A percentile compares a stretch with the other conserved stretches of the same genome.
Conservation (phyloP, 768 basidiomycete genomes). For the Naganishia antarctica region DNA sequence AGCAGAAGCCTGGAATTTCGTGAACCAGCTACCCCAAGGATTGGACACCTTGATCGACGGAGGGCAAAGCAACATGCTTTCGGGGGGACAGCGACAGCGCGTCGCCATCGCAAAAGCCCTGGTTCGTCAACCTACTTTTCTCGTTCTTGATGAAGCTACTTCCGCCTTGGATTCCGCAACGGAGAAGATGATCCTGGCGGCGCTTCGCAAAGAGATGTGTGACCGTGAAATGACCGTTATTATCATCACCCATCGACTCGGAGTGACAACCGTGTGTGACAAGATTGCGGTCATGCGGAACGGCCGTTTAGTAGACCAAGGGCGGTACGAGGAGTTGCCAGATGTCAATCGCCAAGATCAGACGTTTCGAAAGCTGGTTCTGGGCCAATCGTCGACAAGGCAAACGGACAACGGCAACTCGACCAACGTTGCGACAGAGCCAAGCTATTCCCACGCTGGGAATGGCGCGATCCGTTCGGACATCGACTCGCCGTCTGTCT, state of each 20-base stretch:
- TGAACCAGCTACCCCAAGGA: conserved; percentile 41
- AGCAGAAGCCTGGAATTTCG: conserved; percentile 48
- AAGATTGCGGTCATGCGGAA: conserved; percentile 39
- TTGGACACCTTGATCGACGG: conserved; percentile 39
- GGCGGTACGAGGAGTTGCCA: conserved; percentile 41
- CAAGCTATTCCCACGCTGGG: background rate
- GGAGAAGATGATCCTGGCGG: conserved; percentile 31
- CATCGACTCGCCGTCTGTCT: background rate
- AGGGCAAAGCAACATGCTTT: conserved; percentile 41
- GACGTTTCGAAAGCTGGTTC: conserved; percentile 35
- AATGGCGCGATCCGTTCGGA: too few relatives aligned
- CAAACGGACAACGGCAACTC: background rate
- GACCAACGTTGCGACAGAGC: background rate
- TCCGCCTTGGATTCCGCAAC: conserved; percentile 36
- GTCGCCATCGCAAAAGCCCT: conserved; percentile 12
- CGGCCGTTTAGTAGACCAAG: conserved; percentile 35
- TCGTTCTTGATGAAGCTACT: conserved; percentile 42
- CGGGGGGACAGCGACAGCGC: conserved; percentile 33
- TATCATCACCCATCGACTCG: conserved; percentile 37
- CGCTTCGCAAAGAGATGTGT: conserved; percentile 10
- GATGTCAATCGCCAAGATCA: conserved; percentile 28
- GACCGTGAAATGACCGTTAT: conserved; percentile 34
- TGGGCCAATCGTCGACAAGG: background rate
- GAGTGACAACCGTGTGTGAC: conserved; percentile 29
- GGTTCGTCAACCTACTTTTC: background rate